Evolutionary conservation across 2,329 filamentous ascomycete genomes (phyloP).

Genomic region (Orbilia ellipsospora): DNA sequence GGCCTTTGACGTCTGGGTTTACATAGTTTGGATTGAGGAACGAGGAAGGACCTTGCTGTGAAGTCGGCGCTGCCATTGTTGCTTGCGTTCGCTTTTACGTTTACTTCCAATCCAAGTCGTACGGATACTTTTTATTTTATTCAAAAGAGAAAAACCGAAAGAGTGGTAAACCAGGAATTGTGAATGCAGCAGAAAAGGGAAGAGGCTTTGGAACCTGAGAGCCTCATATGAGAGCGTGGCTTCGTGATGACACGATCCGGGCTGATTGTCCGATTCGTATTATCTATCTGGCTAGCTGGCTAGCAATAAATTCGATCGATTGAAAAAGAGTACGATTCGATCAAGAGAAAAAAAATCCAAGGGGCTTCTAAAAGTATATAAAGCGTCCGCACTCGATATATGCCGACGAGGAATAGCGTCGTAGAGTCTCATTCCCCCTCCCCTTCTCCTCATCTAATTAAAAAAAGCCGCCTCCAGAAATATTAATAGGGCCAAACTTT

Average conservation of each 20-base stretch:
- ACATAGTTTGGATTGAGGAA: constrained; percentile 45
- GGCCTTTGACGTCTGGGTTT: constrained; percentile 48
- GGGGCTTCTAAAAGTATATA: constrained; percentile 43
- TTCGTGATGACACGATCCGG: constrained; percentile 1
- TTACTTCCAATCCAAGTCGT: background rate
- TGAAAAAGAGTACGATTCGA: constrained; percentile 32
- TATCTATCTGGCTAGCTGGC: constrained; percentile 26
- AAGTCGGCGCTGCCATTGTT: constrained; percentile 19
- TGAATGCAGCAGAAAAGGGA: constrained; percentile 6
- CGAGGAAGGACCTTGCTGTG: constrained; percentile 31
- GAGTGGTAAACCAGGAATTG: background rate
- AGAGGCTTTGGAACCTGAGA: constrained; percentile 33
- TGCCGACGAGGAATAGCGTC: constrained; percentile 8
- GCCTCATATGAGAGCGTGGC: constrained; percentile 23
- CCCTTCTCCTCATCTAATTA: background rate
- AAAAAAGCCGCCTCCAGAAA: constrained; percentile 24
- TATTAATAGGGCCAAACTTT: constrained; percentile 33
- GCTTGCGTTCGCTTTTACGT: background rate
- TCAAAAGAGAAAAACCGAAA: background rate
- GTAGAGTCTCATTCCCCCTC: background rate
- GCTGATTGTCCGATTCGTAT: background rate
- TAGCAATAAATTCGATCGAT: constrained; percentile 33
- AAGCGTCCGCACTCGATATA: constrained; percentile 33
- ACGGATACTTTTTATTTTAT: no score
- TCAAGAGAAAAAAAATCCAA: background rate